phyloP scores from a whole-genome alignment of 2,329 filamentous ascomycete genomes.

The Chaetomium sp. region DNA sequence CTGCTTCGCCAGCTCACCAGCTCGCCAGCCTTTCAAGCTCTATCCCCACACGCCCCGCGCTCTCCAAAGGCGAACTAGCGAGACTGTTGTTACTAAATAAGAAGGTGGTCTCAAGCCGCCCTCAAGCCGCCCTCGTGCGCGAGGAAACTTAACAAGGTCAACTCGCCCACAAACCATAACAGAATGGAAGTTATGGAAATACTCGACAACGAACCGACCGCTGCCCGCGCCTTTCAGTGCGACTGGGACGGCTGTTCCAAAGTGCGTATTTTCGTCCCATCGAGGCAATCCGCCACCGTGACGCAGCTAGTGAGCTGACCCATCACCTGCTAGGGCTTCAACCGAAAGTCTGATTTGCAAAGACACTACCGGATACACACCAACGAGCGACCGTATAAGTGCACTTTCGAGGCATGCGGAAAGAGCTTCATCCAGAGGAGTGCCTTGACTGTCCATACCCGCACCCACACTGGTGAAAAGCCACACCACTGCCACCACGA shows the following conservation, averaged over 20 bases:
- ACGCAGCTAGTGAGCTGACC: slow-evolving; percentile 9
- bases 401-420: slow-evolving; percentile 52
- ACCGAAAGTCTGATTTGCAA: slow-evolving; percentile 64
- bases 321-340: slow-evolving; percentile 53
- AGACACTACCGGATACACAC: slow-evolving; percentile 67
- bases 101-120: slow-evolving; percentile 17
- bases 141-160: slow-evolving; percentile 20
- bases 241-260: slow-evolving; percentile 58
- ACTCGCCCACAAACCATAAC: slow-evolving; percentile 21
- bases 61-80: slow-evolving; percentile 13
- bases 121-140: slow-evolving; percentile 16
- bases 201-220: slow-evolving; percentile 56
- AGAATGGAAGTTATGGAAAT: slow-evolving; percentile 59
- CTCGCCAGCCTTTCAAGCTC: too few species aligned
- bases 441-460: slow-evolving; percentile 63
- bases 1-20: not conserved
- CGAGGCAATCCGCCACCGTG: not conserved
- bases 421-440: slow-evolving; percentile 68
- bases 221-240: slow-evolving; percentile 56
- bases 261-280: slow-evolving; percentile 34
- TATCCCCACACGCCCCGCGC: slow-evolving; percentile 14
- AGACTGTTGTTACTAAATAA: slow-evolving; percentile 28
- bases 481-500: slow-evolving; percentile 61
- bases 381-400: slow-evolving; percentile 62
- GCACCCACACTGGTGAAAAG: slow-evolving; percentile 66